Evolutionary conservation across 768 basidiomycete genomes (phyloP).

Genomic region (Pluteus cervinus): DNA sequence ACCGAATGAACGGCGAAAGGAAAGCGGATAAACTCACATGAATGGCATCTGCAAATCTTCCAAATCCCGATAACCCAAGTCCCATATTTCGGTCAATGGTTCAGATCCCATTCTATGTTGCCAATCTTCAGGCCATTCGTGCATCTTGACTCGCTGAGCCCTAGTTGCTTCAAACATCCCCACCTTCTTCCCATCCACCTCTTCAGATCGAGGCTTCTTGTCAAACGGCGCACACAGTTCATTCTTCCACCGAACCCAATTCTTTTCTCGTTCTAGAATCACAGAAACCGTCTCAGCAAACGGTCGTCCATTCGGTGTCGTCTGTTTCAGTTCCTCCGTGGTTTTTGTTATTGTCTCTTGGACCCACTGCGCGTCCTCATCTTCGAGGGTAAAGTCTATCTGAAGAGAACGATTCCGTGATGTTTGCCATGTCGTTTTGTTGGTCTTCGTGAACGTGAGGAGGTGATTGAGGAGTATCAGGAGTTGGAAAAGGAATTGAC

Average conservation of each 20-base stretch:
- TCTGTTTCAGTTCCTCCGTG: slow-evolving; percentile 59
- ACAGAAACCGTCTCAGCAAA: slow-evolving; percentile 70
- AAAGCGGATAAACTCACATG: slow-evolving; percentile 39
- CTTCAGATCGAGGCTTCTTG: slow-evolving; percentile 54
- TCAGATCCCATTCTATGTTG: slow-evolving; percentile 60
- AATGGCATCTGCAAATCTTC: slow-evolving; percentile 59
- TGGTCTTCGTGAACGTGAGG: slow-evolving; percentile 63
- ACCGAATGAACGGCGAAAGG: slow-evolving; percentile 5
- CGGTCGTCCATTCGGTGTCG: slow-evolving; percentile 68
- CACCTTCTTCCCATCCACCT: slow-evolving; percentile 41
- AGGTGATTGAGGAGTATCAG: slow-evolving; percentile 75
- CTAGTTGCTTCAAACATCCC: slow-evolving; percentile 61
- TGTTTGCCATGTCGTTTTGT: slow-evolving; percentile 55
- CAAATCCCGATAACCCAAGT: slow-evolving; percentile 68
- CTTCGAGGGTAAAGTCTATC: slow-evolving; percentile 75
- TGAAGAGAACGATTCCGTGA: slow-evolving; percentile 74
- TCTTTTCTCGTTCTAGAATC: slow-evolving; percentile 78
- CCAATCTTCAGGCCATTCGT: slow-evolving; percentile 56
- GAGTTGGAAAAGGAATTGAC: slow-evolving; percentile 85
- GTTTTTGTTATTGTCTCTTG: slow-evolving; percentile 59
- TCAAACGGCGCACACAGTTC: slow-evolving; percentile 77
- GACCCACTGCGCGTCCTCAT: slow-evolving; percentile 68
- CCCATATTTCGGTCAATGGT: slow-evolving; percentile 77
- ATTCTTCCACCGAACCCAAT: slow-evolving; percentile 91
- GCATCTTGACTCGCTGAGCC: slow-evolving; percentile 44